A percentile compares a stretch with the other conserved stretches of the same genome.
These are phyloP conservation scores for Talaromyces piceae DNA, from an alignment of 2,329 filamentous ascomycete species.

Conservation along the genomic window DNA sequence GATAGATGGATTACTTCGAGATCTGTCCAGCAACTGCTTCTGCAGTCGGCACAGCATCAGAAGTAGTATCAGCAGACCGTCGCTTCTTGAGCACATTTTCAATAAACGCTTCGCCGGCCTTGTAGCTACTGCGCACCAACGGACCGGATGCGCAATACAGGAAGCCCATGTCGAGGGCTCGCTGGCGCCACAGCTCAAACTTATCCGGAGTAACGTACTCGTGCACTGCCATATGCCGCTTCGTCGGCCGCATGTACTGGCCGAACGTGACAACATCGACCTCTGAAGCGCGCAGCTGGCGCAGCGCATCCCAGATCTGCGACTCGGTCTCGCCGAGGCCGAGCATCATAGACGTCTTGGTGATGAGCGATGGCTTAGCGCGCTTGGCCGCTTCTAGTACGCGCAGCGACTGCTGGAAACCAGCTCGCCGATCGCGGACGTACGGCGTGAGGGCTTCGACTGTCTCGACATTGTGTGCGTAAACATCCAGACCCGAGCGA, in stretches of 20 bases:
- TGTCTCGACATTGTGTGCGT: constrained; percentile 95
- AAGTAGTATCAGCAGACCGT: constrained; percentile 12
- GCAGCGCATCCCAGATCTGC: constrained; percentile 71
- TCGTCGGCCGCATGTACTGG: constrained; percentile 99
- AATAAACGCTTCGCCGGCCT: constrained; percentile 96
- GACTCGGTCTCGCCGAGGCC: constrained; percentile 87
- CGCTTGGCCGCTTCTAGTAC: constrained; percentile 79
- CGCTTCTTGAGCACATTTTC: constrained; percentile 94
- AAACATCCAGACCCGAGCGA: constrained; percentile 84
- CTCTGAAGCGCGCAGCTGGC: constrained; percentile 67
- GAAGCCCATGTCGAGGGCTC: constrained; percentile 91
- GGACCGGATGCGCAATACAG: constrained; percentile 93
- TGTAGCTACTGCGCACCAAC: constrained; percentile 89
- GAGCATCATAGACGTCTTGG: constrained; percentile 98
- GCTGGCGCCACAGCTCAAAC: constrained; percentile 85
- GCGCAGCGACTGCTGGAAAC: constrained; percentile 73
- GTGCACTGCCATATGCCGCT: constrained; percentile 93
- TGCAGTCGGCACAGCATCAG: not conserved
- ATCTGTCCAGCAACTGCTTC: not conserved
- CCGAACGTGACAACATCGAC: constrained; percentile 97
- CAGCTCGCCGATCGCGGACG: constrained; percentile 82
- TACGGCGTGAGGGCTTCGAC: constrained; percentile 83
- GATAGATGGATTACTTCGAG: not conserved
- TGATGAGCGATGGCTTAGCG: constrained; percentile 70
- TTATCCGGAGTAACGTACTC: constrained; percentile 87